Conservation (phyloP, 1,139 yeast genomes). For the Cylindricascospora bacillispora region DNA sequence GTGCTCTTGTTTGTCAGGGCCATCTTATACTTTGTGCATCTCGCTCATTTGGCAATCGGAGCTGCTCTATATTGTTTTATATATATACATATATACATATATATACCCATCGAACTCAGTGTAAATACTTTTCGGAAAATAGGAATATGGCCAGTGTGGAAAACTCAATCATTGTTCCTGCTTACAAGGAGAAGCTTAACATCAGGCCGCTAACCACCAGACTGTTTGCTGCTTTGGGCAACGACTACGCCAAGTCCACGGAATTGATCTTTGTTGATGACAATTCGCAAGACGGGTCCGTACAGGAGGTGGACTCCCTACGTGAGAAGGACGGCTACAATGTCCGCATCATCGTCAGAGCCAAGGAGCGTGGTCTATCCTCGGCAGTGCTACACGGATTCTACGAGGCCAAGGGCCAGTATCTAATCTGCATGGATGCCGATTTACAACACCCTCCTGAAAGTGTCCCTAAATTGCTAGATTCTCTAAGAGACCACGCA, state of each 20-base stretch:
- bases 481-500: constrained; percentile 28
- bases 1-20: too few species aligned
- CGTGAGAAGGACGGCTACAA: constrained; percentile 31
- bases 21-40: too few species aligned
- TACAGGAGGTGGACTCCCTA: constrained; percentile 33
- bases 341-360: constrained; percentile 34
- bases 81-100: too few species aligned
- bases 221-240: constrained; percentile 34
- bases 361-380: constrained; percentile 34
- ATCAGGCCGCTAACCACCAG: constrained; percentile 35
- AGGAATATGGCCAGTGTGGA: constrained; percentile 31
- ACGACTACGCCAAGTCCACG: constrained; percentile 28
- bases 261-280: constrained; percentile 37
- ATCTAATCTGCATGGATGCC: constrained; percentile 37
- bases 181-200: constrained; percentile 34
- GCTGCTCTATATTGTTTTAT: too few species aligned
- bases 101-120: too few species aligned
- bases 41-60: too few species aligned
- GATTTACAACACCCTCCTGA: constrained; percentile 40
- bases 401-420: constrained; percentile 32
- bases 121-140: too few species aligned
- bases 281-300: constrained; percentile 37
- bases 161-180: constrained; percentile 34
- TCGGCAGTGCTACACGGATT: constrained; percentile 36
- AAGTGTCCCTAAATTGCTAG: constrained; percentile 31